Evolutionary conservation across 2,329 filamentous ascomycete genomes (phyloP).

Genomic region (Endoconidiophora laricicola): DNA sequence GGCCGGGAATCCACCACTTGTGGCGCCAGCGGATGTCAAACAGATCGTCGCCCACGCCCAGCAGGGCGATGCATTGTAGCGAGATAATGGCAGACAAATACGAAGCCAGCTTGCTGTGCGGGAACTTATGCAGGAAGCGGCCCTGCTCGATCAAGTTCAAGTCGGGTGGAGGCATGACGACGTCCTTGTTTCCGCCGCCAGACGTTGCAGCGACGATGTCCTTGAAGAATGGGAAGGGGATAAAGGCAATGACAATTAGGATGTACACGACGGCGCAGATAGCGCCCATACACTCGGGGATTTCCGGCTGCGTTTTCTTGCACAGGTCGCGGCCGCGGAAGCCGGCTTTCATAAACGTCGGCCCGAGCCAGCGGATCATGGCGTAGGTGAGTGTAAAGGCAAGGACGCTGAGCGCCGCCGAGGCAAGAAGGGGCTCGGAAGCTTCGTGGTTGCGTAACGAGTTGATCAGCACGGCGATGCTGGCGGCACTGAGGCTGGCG

Average conservation of each 20-base stretch:
- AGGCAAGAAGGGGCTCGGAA: constrained; percentile 66
- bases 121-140: constrained; percentile 77
- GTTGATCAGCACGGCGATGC: constrained; percentile 58
- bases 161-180: constrained; percentile 34
- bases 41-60: constrained; percentile 87
- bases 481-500: constrained; percentile 48
- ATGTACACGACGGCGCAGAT: constrained; percentile 88
- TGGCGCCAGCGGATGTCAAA: constrained; percentile 98
- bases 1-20: constrained; percentile 93
- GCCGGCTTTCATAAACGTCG: constrained; percentile 73
- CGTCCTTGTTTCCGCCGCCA: constrained; percentile 79
- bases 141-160: constrained; percentile 58
- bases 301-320: constrained; percentile 50
- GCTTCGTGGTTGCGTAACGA: constrained; percentile 64
- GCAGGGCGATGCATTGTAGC: constrained; percentile 74
- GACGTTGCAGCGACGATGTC: constrained; percentile 92
- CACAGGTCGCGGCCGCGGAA: constrained; percentile 81
- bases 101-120: constrained; percentile 89
- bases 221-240: constrained; percentile 95
- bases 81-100: constrained; percentile 90
- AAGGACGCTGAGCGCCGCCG: constrained; percentile 68
- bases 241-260: constrained; percentile 74
- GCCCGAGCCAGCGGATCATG: constrained; percentile 84
- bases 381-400: constrained; percentile 70
- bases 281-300: constrained; percentile 93